These are phyloP conservation scores for Actinomortierella ambigua DNA, from an alignment of 371 early-diverging fungal genomes.

Conservation along the genomic window DNA sequence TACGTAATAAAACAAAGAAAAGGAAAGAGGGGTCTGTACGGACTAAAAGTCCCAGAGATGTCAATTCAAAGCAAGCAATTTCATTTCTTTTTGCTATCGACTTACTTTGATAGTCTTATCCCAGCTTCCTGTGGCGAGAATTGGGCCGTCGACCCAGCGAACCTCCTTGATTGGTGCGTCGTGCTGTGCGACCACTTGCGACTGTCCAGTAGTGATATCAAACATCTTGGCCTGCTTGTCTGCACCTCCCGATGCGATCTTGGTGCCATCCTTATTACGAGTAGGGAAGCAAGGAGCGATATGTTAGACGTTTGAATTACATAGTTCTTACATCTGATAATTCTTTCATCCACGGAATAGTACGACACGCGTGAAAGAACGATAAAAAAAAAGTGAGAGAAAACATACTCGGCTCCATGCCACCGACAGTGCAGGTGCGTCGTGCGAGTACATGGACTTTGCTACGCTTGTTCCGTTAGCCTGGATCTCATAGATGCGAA, in stretches of 20 bases:
- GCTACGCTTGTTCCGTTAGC: constrained; percentile 69
- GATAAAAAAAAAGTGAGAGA: neutral
- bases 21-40: neutral
- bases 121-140: constrained; percentile 87
- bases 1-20: constrained; percentile 5
- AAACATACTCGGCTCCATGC: constrained; percentile 85
- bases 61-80: constrained; percentile 1
- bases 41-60: too few species aligned
- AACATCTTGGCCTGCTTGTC: constrained; percentile 73
- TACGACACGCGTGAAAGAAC: neutral
- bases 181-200: constrained; percentile 69
- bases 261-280: constrained; percentile 71
- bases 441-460: constrained; percentile 81
- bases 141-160: constrained; percentile 66
- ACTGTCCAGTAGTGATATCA: constrained; percentile 68
- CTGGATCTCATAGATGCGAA: constrained; percentile 89
- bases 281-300: constrained; percentile 1
- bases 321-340: too few species aligned
- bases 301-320: too few species aligned
- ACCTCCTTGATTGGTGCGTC: constrained; percentile 73
- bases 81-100: constrained; percentile 7
- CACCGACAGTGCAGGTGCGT: constrained; percentile 83
- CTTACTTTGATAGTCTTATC: constrained; percentile 77
- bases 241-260: constrained; percentile 80
- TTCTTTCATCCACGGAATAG: neutral